These are phyloP conservation scores for Excoecaria cochinchinensis DNA, from an alignment of 345 rosid species.

Conservation along the genomic window DNA sequence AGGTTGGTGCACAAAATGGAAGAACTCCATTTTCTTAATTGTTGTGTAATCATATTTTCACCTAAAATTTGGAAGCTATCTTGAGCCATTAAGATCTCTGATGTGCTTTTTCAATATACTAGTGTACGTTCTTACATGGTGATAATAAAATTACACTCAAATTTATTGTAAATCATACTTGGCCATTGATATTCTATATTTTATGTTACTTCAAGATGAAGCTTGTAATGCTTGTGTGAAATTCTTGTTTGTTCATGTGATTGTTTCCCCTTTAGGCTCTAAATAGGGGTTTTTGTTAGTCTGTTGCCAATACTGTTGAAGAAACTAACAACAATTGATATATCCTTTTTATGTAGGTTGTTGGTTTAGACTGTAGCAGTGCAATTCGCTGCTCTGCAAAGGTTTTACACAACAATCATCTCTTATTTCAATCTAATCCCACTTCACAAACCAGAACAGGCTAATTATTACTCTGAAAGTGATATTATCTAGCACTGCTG, in stretches of 20 bases:
- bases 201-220: conserved; percentile 11
- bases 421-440: not conserved
- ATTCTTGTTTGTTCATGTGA: conserved; percentile 11
- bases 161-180: not conserved
- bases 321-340: conserved; percentile 1
- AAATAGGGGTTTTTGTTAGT: conserved; percentile 5
- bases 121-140: not conserved
- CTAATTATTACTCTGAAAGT: conserved; percentile 6
- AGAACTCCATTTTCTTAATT: conserved; percentile 30
- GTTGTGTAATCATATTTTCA: conserved; percentile 32
- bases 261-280: conserved; percentile 21
- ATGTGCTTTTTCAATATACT: not conserved
- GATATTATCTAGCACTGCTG: conserved; percentile 6
- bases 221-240: not conserved
- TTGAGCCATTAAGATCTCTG: not conserved
- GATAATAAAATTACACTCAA: not conserved
- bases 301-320: not conserved
- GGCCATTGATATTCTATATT: conserved; percentile 8
- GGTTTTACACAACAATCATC: conserved; percentile 43
- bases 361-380: conserved; percentile 91
- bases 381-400: conserved; percentile 97
- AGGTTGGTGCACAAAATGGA: conserved; percentile 61
- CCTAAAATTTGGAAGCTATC: conserved; percentile 4
- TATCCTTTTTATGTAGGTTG: conserved; percentile 49
- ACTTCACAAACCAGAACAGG: too few relatives aligned